Evolutionary conservation across 495 filamentous ascomycete species (phyloP), one percentile per base, ranked within the genome.

Genomic region (Wilcoxina mikolae): DNA sequence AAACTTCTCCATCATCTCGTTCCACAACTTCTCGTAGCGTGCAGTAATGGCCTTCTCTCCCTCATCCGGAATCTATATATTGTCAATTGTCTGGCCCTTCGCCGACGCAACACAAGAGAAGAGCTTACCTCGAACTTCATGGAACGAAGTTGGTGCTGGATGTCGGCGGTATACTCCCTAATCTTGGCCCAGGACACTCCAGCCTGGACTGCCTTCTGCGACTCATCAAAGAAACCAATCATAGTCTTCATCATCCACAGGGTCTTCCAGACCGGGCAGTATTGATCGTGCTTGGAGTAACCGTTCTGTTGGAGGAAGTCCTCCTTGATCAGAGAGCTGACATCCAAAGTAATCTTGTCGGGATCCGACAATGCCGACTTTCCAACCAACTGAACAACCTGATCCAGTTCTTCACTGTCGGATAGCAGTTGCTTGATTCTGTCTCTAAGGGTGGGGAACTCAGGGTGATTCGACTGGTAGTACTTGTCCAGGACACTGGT

Each of bases 241-340:
- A 99, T 95, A 44, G 82, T 80, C 76, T 91, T 94, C 91, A 99
- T 99, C 91, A 99, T 95, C 78, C 93, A 99, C 66, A 90, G 81
- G 3, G 91, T 99, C 79, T 99, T 99, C 90, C 90, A 99, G 66
- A 99, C 75, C 9, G 91, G 91, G 67, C 91, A 99, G 78, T 91
- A 96, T 72, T 95, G 87, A 68, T 99, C 93, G 68, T 96, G 95
- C 68, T 95, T 85, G 67, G 84, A 90, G 76, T 99, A 99, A 31
- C 91, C 91, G 72, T 99, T 99, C 68, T 99, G 91, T 72, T 99
- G 91, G 56, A 99, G 68, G 76, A 99, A 99, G 69, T 99, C 91
- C 60, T 99, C 91, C 78, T 99, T 99, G 66, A 99, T 72, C 56
- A 99, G 72, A 22, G 78, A 80, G 23, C 90, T 84, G 56, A 96